These are phyloP conservation scores for Amaranthus palmeri DNA, from an alignment of 148 eudicot species.

Conservation along the genomic window DNA sequence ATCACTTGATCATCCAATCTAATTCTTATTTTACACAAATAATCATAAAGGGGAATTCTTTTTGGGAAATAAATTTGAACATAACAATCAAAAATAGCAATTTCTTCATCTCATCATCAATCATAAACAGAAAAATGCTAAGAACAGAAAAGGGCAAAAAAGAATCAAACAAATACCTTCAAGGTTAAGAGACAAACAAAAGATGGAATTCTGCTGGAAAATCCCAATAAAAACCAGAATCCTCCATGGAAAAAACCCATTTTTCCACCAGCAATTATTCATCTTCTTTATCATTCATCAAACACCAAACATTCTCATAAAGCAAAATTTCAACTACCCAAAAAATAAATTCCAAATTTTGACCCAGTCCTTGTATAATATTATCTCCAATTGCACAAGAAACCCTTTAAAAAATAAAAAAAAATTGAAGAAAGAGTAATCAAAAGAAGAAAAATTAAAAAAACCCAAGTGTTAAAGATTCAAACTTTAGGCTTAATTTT, in stretches of 20 bases:
- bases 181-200: constrained; percentile 46
- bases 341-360: constrained; percentile 5
- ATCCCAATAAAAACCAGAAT: constrained; percentile 26
- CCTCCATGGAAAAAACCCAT: constrained; percentile 17
- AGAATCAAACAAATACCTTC: constrained; percentile 41
- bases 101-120: too few relatives aligned
- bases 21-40: too few relatives aligned
- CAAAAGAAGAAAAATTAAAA: constrained; percentile 3
- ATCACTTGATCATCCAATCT: too few relatives aligned
- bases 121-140: too few relatives aligned
- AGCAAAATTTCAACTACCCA: not conserved
- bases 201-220: constrained; percentile 27
- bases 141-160: not conserved
- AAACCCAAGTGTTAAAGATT: not conserved
- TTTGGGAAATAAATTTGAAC: too few relatives aligned
- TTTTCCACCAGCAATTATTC: constrained; percentile 36
- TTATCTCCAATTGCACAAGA: constrained; percentile 17
- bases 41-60: too few relatives aligned
- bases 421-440: not conserved
- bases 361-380: constrained; percentile 20
- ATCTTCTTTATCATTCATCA: constrained; percentile 23
- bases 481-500: constrained; percentile 10
- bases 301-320: not conserved
- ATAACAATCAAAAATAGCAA: too few relatives aligned
- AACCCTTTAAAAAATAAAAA: not conserved